A percentile compares a stretch with the other conserved stretches of the same genome.
Conservation (phyloP, 768 basidiomycete species). For the Gymnopilus junonius region DNA sequence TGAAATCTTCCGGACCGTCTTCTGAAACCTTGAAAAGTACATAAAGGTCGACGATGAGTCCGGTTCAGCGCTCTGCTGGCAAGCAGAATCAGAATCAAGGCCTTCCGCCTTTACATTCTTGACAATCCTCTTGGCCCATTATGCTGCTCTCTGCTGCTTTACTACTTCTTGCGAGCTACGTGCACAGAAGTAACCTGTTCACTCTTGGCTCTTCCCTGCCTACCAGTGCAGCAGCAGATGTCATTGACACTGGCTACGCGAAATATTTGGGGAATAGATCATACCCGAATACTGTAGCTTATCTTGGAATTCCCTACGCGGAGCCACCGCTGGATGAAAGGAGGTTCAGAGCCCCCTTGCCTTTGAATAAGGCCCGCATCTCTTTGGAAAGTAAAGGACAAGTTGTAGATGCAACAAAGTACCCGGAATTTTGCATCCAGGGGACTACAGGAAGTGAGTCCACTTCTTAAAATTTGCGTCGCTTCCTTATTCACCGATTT, state of each 20-base stretch:
- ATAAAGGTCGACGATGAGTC: constrained; percentile 1
- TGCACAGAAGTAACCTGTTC: constrained; percentile 14
- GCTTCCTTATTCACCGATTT: not conserved
- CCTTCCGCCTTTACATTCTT: not conserved
- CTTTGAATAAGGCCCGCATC: constrained; percentile 53
- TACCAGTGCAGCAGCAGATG: constrained; percentile 12
- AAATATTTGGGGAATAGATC: constrained; percentile 58
- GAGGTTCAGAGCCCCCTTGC: constrained; percentile 56
- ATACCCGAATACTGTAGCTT: constrained; percentile 57
- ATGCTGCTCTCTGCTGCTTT: constrained; percentile 20
- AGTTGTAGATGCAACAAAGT: constrained; percentile 53
- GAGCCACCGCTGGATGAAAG: constrained; percentile 58
- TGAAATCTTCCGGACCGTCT: not conserved
- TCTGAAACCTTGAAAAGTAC: not conserved
- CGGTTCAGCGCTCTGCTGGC: not conserved
- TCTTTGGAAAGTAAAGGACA: constrained; percentile 34
- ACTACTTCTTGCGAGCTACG: constrained; percentile 17
- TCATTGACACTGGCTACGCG: constrained; percentile 63
- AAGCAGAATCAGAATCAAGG: not conserved
- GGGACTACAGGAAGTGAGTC: constrained; percentile 51
- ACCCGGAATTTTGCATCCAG: constrained; percentile 66
- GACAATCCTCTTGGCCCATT: not conserved
- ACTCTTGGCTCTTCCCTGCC: constrained; percentile 13
- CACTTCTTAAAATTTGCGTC: not conserved
- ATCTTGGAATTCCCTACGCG: constrained; percentile 62